Conservation (phyloP, 257 asterid genomes). For the Eustoma russellianum region DNA sequence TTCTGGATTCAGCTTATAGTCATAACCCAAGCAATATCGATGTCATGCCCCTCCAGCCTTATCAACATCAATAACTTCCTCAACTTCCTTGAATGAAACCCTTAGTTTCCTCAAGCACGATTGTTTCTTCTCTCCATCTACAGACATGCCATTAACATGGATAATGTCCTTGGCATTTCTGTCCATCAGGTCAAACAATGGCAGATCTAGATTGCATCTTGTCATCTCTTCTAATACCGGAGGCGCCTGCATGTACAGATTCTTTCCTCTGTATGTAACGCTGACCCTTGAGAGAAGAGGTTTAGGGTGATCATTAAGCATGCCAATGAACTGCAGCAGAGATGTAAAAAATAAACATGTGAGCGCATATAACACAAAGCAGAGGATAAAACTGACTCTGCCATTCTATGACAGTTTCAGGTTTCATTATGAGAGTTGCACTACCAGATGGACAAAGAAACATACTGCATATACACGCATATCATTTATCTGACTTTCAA, state of each 20-base stretch:
- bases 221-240: slow-evolving; percentile 89
- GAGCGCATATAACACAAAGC: too few relatives aligned
- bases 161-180: slow-evolving; percentile 44
- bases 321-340: slow-evolving; percentile 66
- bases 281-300: slow-evolving; percentile 71
- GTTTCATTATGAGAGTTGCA: too few relatives aligned
- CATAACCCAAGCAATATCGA: background rate
- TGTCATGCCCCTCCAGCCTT: slow-evolving; percentile 77
- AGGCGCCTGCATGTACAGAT: slow-evolving; percentile 94
- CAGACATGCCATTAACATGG: slow-evolving; percentile 70
- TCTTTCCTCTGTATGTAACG: slow-evolving; percentile 63
- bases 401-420: too few relatives aligned
- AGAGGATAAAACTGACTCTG: too few relatives aligned
- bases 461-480: too few relatives aligned
- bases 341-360: background rate
- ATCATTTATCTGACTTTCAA: too few relatives aligned
- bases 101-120: slow-evolving; percentile 78
- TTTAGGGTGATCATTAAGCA: slow-evolving; percentile 73
- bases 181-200: slow-evolving; percentile 68
- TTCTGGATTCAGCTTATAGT: background rate
- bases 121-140: slow-evolving; percentile 77
- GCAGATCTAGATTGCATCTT: slow-evolving; percentile 60
- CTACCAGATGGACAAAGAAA: too few relatives aligned
- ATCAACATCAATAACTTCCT: slow-evolving; percentile 56
- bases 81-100: slow-evolving; percentile 56